These are phyloP conservation scores for Rugonectria rugulosa DNA, from an alignment of 2,329 filamentous ascomycete genomes.

Conservation along the genomic window DNA sequence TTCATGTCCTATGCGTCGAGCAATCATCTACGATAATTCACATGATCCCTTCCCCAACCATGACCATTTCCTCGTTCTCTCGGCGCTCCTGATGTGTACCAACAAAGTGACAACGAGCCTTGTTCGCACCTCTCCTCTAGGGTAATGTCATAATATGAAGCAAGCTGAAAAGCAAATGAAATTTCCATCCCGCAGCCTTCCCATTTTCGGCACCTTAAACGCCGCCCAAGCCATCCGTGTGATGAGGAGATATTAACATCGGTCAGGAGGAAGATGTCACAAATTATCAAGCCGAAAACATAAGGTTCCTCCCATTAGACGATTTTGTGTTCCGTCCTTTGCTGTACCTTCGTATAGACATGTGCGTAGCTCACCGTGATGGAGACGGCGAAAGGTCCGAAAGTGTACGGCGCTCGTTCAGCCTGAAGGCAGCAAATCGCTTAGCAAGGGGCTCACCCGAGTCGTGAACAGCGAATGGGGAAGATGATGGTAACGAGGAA, in stretches of 20 bases:
- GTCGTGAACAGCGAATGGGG: slow-evolving; percentile 41
- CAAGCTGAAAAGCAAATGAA: not conserved
- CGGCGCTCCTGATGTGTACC: not conserved
- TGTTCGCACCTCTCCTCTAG: slow-evolving; percentile 15
- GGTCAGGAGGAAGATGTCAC: too few relatives aligned
- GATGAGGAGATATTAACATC: not conserved
- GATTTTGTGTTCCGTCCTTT: not conserved
- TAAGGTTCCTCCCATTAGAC: not conserved
- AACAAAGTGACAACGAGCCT: not conserved
- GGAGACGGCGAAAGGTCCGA: slow-evolving; percentile 36
- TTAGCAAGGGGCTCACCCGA: slow-evolving; percentile 68
- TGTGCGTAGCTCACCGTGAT: slow-evolving; percentile 22
- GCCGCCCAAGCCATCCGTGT: slow-evolving; percentile 12
- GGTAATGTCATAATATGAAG: slow-evolving; percentile 2
- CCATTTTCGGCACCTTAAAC: slow-evolving; percentile 9
- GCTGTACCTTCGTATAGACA: slow-evolving; percentile 6
- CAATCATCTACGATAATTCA: too few relatives aligned
- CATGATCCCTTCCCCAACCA: not conserved
- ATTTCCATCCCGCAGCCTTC: not conserved
- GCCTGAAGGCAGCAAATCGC: slow-evolving; percentile 71
- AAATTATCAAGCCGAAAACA: not conserved
- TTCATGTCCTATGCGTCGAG: too few relatives aligned
- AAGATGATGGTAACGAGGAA: slow-evolving; percentile 36
- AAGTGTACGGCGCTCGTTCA: slow-evolving; percentile 53
- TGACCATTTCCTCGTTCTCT: not conserved